phyloP scores from a whole-genome alignment of 768 basidiomycete species.

The Hericium erinaceus region DNA sequence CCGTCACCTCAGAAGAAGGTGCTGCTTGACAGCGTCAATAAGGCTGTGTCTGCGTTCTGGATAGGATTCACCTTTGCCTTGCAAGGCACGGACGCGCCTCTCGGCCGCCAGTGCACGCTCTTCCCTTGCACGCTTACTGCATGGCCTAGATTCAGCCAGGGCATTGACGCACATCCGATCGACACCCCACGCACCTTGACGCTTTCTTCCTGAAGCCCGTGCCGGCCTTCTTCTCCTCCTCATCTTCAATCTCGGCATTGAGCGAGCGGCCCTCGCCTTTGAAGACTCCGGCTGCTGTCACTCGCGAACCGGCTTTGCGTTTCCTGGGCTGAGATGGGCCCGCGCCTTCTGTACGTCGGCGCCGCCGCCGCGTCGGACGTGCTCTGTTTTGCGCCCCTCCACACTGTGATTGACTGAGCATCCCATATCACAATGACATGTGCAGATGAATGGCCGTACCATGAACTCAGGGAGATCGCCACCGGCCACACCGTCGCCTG shows the following conservation, averaged over 20 bases:
- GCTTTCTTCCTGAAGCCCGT: slow-evolving; percentile 68
- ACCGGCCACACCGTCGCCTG: slow-evolving; percentile 38
- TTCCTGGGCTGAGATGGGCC: slow-evolving; percentile 58
- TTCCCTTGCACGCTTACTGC: slow-evolving; percentile 70
- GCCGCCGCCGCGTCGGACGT: slow-evolving; percentile 42
- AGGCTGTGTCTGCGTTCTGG: background rate
- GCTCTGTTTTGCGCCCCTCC: slow-evolving; percentile 67
- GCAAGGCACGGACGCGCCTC: slow-evolving; percentile 41
- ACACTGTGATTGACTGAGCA: slow-evolving; percentile 35
- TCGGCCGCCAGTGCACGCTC: slow-evolving; percentile 74
- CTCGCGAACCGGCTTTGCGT: slow-evolving; percentile 63
- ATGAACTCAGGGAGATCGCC: slow-evolving; percentile 72
- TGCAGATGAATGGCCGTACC: slow-evolving; percentile 29
- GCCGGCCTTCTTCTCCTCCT: slow-evolving; percentile 33
- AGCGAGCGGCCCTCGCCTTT: slow-evolving; percentile 45
- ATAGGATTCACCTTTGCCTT: slow-evolving; percentile 23
- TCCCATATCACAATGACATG: background rate
- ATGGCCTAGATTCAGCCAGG: background rate
- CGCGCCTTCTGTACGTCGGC: slow-evolving; percentile 29
- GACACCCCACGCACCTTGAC: slow-evolving; percentile 35
- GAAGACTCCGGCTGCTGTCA: slow-evolving; percentile 56
- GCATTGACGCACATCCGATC: background rate
- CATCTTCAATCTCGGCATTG: slow-evolving; percentile 30
- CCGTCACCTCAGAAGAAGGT: background rate
- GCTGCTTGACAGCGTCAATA: background rate